Base-by-base conservation (phyloP, 306 rosid species). In the Glycyrrhiza uralensis region DNA sequence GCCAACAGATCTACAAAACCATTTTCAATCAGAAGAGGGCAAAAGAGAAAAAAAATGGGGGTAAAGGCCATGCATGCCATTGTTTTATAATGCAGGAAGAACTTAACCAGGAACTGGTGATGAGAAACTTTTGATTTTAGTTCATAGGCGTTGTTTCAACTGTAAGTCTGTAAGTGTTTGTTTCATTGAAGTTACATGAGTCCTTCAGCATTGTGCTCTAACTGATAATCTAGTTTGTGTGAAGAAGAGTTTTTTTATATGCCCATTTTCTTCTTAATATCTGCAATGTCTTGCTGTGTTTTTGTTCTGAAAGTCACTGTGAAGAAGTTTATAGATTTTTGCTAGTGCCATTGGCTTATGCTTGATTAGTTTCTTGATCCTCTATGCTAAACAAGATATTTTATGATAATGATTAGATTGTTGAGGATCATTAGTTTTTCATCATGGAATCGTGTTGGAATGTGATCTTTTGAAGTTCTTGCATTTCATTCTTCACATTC, bases 151-250 rank as follows among this genome's bases (percentile, higher is more conserved):
- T 55, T 57, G n/a, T 47, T 69, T 24, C 65, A 26, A 35, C 38
- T 66, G 61, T 47, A 33, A 20, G 45, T 63, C 13, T 74, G 54
- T 20, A 38, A 44, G 50, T 76, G n/a, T n/a, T n/a, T n/a, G n/a
- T n/a, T n/a, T n/a, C 46, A 64, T 32, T 81, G 64, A 69, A 61
- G 61, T 45, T 24, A 66, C n/a, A 66, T 18, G 44, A 60, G 64
- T 18, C 41, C 52, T 67, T 49, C 47, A 14, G 36, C 57, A 17
- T 23, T 45, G 49, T 39, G 33, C 66, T 66, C 26, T 66, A 35
- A 24, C 70, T 26, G 61, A 47, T 59, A 38, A 36, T 49, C 41
- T 73, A 29, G 47, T 55, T 65, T 50, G 69, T 22, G n/a, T n/a
- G n/a, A 7, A 26, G 4, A 23, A n/a, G 72, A 18, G 65, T 58